Evolutionary conservation across 148 eudicot species (phyloP).

Genomic region (Rhododendron henanense): DNA sequence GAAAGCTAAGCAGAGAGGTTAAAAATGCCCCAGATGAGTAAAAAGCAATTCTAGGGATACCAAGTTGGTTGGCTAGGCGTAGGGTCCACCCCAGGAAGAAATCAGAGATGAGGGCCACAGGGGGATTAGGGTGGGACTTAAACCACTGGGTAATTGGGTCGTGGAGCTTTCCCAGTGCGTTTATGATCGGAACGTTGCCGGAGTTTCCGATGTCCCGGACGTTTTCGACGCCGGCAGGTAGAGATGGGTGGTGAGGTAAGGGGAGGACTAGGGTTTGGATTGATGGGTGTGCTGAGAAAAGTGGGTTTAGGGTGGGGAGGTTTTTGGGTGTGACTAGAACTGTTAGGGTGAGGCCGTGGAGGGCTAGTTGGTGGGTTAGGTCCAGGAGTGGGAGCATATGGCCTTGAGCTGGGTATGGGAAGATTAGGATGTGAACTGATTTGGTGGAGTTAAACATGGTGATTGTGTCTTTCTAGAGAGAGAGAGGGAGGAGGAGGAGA

Average conservation of each 20-base stretch:
- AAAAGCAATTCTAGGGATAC: too few species aligned
- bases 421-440: constrained; percentile 35
- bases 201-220: too few species aligned
- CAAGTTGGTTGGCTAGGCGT: too few species aligned
- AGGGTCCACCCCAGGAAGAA: too few species aligned
- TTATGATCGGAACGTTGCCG: too few species aligned
- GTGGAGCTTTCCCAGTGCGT: too few species aligned
- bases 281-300: constrained; percentile 46
- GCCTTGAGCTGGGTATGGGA: constrained; percentile 82
- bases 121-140: too few species aligned
- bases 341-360: constrained; percentile 39
- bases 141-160: too few species aligned
- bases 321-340: constrained; percentile 58
- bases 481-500: neutral
- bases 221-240: constrained; percentile 22
- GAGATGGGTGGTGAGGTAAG: constrained; percentile 51
- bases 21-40: too few species aligned
- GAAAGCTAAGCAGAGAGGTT: too few species aligned
- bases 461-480: neutral
- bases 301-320: constrained; percentile 44
- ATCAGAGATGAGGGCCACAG: too few species aligned
- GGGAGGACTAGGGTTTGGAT: constrained; percentile 47
- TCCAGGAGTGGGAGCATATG: constrained; percentile 63
- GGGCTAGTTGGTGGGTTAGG: constrained; percentile 49
- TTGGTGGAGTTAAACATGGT: neutral